Evolutionary conservation across 352 stramenopile genomes (phyloP), one percentile per base, ranked within the genome.

Genomic region (Phytophthora foliorum): DNA sequence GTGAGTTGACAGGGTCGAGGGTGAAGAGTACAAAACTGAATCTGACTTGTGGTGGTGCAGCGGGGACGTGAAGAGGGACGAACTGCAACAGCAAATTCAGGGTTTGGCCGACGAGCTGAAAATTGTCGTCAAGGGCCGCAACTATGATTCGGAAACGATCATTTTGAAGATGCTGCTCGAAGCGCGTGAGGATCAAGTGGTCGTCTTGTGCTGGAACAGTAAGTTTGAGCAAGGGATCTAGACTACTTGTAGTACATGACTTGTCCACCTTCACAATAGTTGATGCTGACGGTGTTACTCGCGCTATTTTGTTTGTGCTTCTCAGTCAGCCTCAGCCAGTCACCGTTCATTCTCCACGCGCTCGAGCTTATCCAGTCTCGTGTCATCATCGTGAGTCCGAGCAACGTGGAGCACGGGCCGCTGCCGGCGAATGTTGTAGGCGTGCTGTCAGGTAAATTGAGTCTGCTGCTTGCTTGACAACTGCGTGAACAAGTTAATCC

Each of bases 201-300:
- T 89, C 32, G 66, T 89, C 7, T 31, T 89, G 32, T 61, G 60
- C 24, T 78, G 70, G 66, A 72, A 81, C 42, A 78, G 70, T 78
- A 58, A 46, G 68, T 60, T 55, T 29, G 13, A 29, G 21, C 1
- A 50, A 13, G 14, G 38, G 3, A 9, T 8, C 13, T 57, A 11
- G 32, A 14, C 11, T 13, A n/a, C n/a, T n/a, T n/a, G n/a, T n/a
- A 38, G 32, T 38, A 14, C 32, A 38, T 38, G 32, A 6, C 32
- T 38, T 17, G 25, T 29, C 51, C 27, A 10, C 5, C 10, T 31
- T 25, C 2, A 13, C 16, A 39, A 4, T 31, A 7, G 27, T 14
- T 25, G 31, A 44, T 46, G n/a, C 22, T 67, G 8, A 63, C 38
- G n/a, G 25, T 29, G 25, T 2, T 29, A 29, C 25, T 32, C 29